Evolutionary conservation across 805 yeast genomes (phyloP), one percentile per base, ranked within the genome.

Genomic region (Saturnispora mendoncae): DNA sequence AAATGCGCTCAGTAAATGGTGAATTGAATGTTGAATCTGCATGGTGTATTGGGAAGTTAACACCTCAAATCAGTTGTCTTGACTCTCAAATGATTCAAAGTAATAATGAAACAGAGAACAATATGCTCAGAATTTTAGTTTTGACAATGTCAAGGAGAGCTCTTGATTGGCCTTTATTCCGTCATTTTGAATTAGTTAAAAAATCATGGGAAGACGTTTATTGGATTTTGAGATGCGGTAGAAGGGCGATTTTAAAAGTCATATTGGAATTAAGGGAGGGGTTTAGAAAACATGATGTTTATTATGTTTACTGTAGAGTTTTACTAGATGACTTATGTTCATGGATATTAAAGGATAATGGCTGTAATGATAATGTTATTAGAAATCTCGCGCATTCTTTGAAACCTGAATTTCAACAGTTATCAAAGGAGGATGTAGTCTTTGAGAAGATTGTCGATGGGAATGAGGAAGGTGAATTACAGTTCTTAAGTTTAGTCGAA

Each of bases 41-140:
- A 0, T 92, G 98, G 98, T 79, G 90, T 0, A 72, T 92, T 4
- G 98, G 98, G 1, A 87, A 82, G 50, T 52, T 92, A 18, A 65
- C 78, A 0, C 95, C 97, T 1, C 92, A 85, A 52, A 60, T 90
- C 29, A 58, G 87, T 6, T 77, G 70, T 49, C 62, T 92, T 25
- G 97, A 87, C 56, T 62, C 74, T 13, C 76, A 71, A 48, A 49
- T 82, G 21, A 55, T 71, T 13, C 58, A 54, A 43, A 53, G 62
- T 9, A 57, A 57, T 23, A 61, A 62, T 38, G 32, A 46, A 18
- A 55, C 62, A 7, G 66, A 59, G 40, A 52, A 36, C 3, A 52
- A 50, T 43, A 53, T 73, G 24, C 66, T 90, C 28, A 66, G 64
- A 38, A 74, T 78, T 0, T 54, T 79, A 0, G 67, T 82, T 6